Base-by-base conservation (phyloP, 306 rosid species). In the Castanea mollissima region DNA sequence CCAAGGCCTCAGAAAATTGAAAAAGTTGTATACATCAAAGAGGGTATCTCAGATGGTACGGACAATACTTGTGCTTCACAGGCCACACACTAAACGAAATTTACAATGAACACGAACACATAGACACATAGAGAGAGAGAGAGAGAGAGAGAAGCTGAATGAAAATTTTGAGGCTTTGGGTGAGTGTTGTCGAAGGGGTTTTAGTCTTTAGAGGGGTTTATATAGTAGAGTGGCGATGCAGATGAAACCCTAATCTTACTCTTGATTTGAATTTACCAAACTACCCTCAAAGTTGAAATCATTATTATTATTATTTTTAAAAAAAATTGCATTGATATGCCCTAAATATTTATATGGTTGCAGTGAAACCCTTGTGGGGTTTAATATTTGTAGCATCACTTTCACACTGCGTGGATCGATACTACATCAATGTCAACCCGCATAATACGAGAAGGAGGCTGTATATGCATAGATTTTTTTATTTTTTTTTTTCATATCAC, bases 51-150 rank as follows among this genome's bases (percentile, higher is more conserved):
- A 76, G 90, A 88, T 88, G 91, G 88, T 86, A 90, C 85, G 78
- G 81, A 90, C 88, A 90, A 55, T 15, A 23, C 20, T 29, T 1
- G 19, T 21, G 67, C 92, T 85, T 89, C 91, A 81, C 84, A n/a
- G 93, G 91, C 44, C 72, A 6, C 44, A 6, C 2, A 0, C 44
- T 6, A 38, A 1, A 1, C 9, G 44, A 35, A 1, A 35, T 35
- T 35, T 35, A 6, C 9, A 35, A 35, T 1, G 44, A 35, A 35
- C 44, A 19, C 10, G 7, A 31, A 59, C 1, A 4, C 0, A 14
- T 1, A 55, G 2, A 49, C 0, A 23, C 23, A 23, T 23, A 41
- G 16, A 10, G 19, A 0, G 23, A 13, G 41, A 27, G 8, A 0
- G 8, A 1, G 13, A 11, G 29, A 4, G 59, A 21, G 0, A n/a